Evolutionary conservation across 495 filamentous ascomycete species (phyloP).

Genomic region (Annulohypoxylon moriforme): DNA sequence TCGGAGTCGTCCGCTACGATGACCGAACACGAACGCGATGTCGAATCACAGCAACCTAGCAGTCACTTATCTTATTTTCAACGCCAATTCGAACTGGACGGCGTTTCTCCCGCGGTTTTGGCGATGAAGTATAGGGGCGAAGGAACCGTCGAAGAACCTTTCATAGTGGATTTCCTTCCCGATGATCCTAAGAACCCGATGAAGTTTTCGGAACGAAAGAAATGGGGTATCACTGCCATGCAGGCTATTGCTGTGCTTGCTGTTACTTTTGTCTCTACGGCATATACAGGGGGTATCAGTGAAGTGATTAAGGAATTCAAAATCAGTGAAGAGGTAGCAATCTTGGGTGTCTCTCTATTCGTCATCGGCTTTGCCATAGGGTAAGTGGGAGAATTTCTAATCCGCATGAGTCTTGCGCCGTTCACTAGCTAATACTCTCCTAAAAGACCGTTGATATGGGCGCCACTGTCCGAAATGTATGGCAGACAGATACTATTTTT

Average conservation of each 20-base stretch:
- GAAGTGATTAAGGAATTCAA: conserved; percentile 69
- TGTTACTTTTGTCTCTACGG: conserved; percentile 81
- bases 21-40: conserved; percentile 32
- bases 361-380: conserved; percentile 79
- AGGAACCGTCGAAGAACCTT: conserved; percentile 80
- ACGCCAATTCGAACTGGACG: conserved; percentile 52
- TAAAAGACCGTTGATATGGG: conserved; percentile 37
- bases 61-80: conserved; percentile 35
- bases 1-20: conserved; percentile 40
- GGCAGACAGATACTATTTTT: conserved; percentile 78
- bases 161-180: conserved; percentile 77
- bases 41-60: conserved; percentile 29
- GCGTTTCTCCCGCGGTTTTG: conserved; percentile 60
- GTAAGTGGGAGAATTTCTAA: conserved; percentile 56
- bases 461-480: conserved; percentile 69
- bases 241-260: conserved; percentile 76
- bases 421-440: not conserved
- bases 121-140: conserved; percentile 72
- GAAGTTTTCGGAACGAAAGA: conserved; percentile 67
- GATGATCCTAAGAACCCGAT: conserved; percentile 79
- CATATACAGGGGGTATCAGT: conserved; percentile 76
- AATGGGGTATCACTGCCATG: conserved; percentile 76
- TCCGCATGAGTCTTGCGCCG: not conserved
- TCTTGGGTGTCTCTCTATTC: conserved; percentile 77
- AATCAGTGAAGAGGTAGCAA: conserved; percentile 69